Evolutionary conservation across 2,329 filamentous ascomycete genomes (phyloP).

Genomic region (Blastomyces gilchristii): DNA sequence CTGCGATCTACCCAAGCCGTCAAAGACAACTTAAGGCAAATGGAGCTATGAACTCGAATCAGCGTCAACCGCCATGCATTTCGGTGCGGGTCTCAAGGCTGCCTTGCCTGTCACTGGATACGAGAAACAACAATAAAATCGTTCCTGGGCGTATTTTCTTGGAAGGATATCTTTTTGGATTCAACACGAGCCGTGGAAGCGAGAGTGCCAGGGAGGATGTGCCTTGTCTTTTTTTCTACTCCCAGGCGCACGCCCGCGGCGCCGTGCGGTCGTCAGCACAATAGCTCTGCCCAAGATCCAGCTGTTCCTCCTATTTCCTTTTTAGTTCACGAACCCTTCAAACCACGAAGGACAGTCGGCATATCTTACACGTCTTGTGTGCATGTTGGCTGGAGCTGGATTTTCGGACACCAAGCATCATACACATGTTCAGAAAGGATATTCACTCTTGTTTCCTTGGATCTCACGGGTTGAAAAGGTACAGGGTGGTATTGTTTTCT

Average conservation of each 20-base stretch:
- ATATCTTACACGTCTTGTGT: slow-evolving; percentile 34
- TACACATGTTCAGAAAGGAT: not conserved
- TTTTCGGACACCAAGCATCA: not conserved
- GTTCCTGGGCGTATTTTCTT: not conserved
- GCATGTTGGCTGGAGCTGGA: slow-evolving; percentile 34
- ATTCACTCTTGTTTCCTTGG: slow-evolving; percentile 11
- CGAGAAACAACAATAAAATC: not conserved
- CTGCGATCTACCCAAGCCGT: not conserved
- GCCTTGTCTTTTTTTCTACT: not conserved
- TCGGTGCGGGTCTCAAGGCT: not conserved
- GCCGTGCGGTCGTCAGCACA: not conserved
- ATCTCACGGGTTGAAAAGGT: not conserved
- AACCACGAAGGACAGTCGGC: slow-evolving; percentile 26
- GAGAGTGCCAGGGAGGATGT: not conserved
- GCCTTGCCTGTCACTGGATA: not conserved
- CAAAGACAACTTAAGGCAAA: not conserved
- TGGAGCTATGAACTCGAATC: not conserved
- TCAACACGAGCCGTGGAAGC: not conserved
- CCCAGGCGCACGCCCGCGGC: not conserved
- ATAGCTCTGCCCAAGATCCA: slow-evolving; percentile 15
- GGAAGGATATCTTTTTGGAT: not conserved
- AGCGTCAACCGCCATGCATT: not conserved
- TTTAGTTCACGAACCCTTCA: slow-evolving; percentile 25
- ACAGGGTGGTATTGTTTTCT: slow-evolving; percentile 6
- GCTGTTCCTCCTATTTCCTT: slow-evolving; percentile 20